Conservation (phyloP, 768 basidiomycete species). For the Tulasnella sp. region DNA sequence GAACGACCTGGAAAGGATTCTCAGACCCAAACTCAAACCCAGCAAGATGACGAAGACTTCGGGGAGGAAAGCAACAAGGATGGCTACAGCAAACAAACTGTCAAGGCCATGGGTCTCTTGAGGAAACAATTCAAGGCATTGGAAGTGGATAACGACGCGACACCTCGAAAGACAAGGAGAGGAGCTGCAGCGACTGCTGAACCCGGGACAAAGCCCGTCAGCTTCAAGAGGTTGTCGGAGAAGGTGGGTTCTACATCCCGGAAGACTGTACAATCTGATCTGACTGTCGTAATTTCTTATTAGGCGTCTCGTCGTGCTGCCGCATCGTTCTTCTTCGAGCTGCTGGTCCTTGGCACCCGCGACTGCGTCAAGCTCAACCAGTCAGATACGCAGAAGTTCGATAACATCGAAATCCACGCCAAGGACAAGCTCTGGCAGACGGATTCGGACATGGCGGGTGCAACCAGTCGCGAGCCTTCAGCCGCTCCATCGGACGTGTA, state of each 20-base stretch:
- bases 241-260: constrained; percentile 45
- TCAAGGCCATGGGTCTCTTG: constrained; percentile 71
- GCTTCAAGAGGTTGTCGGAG: constrained; percentile 69
- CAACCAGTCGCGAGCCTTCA: background rate
- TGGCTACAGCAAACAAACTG: constrained; percentile 76
- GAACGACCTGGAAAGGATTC: constrained; percentile 36
- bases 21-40: constrained; percentile 13
- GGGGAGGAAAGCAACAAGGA: constrained; percentile 17
- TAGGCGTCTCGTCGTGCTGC: constrained; percentile 88
- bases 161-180: background rate
- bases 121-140: constrained; percentile 56
- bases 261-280: background rate
- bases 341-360: constrained; percentile 87
- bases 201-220: constrained; percentile 43
- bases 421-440: constrained; percentile 79
- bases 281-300: background rate
- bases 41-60: constrained; percentile 18
- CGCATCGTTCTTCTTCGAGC: constrained; percentile 94
- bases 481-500: background rate
- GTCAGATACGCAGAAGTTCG: constrained; percentile 47
- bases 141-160: background rate
- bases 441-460: background rate
- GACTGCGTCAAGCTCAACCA: constrained; percentile 84
- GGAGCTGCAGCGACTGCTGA: constrained; percentile 42
- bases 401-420: constrained; percentile 74